phyloP scores from a whole-genome alignment of 2,329 filamentous ascomycete genomes.

The Hypoxylon sp. region DNA sequence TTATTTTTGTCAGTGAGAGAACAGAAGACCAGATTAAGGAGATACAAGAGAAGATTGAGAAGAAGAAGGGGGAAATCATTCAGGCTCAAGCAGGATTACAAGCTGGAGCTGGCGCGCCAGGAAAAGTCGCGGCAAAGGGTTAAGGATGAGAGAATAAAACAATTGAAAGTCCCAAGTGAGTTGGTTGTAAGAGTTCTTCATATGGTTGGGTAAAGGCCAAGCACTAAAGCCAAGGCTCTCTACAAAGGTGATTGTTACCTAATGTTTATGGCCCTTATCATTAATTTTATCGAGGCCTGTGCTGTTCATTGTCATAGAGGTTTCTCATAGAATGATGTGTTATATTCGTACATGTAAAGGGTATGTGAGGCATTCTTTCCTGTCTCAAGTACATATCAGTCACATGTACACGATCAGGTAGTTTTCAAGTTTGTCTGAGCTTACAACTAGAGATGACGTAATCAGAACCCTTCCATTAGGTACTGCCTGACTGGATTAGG shows the following conservation, averaged over 20 bases:
- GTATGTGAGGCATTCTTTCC: too few relatives aligned
- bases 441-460: slow-evolving; percentile 18
- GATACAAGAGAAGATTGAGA: slow-evolving; percentile 69
- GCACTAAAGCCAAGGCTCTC: too few relatives aligned
- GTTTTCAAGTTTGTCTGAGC: neutral
- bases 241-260: too few relatives aligned
- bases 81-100: slow-evolving; percentile 68
- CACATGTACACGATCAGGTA: neutral
- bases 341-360: too few relatives aligned
- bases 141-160: slow-evolving; percentile 20
- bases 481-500: neutral
- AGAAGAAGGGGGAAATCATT: slow-evolving; percentile 73
- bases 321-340: too few relatives aligned
- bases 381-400: too few relatives aligned
- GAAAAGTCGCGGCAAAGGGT: slow-evolving; percentile 51
- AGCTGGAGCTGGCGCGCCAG: slow-evolving; percentile 55
- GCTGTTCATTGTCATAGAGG: too few relatives aligned
- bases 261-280: too few relatives aligned
- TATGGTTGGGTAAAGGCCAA: slow-evolving; percentile 1
- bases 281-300: too few relatives aligned
- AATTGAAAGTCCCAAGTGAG: neutral
- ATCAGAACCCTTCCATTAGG: neutral
- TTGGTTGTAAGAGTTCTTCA: neutral
- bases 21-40: slow-evolving; percentile 69
- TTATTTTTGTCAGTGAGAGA: slow-evolving; percentile 44